A percentile compares a stretch with the other conserved stretches of the same genome.
Evolutionary conservation across 192 early-diverging fungal species (phyloP).

Genomic region (Podila epigama): DNA sequence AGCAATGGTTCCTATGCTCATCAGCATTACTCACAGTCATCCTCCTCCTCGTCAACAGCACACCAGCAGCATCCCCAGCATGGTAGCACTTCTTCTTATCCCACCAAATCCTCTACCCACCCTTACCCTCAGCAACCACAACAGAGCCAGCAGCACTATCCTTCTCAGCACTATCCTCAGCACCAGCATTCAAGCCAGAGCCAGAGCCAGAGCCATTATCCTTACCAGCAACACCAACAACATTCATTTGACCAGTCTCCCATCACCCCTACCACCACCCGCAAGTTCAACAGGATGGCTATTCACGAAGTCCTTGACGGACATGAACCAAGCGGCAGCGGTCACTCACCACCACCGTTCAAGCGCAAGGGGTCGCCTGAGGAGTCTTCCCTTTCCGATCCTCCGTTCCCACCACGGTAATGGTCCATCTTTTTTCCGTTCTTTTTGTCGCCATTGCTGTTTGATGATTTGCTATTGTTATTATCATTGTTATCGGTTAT

Average conservation of each 20-base stretch:
- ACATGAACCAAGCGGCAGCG: not conserved
- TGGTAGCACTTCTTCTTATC: not conserved
- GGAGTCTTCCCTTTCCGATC: constrained; percentile 42
- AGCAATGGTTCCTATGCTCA: too few relatives aligned
- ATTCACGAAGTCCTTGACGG: constrained; percentile 46
- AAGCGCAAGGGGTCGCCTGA: constrained; percentile 41
- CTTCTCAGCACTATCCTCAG: constrained; percentile 12
- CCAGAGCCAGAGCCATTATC: not conserved
- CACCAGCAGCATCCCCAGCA: not conserved
- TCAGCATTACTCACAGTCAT: too few relatives aligned
- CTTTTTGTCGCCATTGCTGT: too few relatives aligned
- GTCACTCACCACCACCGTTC: constrained; percentile 20
- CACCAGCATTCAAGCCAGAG: not conserved
- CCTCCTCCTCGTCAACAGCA: too few relatives aligned
- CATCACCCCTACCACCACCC: constrained; percentile 42
- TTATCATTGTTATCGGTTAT: too few relatives aligned
- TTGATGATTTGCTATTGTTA: too few relatives aligned
- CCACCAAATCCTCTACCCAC: not conserved
- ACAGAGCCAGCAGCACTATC: constrained; percentile 7
- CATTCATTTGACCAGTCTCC: constrained; percentile 14
- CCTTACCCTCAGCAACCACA: not conserved
- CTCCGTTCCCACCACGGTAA: constrained; percentile 10
- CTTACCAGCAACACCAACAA: not conserved
- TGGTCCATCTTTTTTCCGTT: constrained; percentile 9
- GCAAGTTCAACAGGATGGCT: constrained; percentile 46